These are phyloP conservation scores for Neoarthrinium moseri DNA, from an alignment of 2,329 filamentous ascomycete genomes.

Conservation along the genomic window DNA sequence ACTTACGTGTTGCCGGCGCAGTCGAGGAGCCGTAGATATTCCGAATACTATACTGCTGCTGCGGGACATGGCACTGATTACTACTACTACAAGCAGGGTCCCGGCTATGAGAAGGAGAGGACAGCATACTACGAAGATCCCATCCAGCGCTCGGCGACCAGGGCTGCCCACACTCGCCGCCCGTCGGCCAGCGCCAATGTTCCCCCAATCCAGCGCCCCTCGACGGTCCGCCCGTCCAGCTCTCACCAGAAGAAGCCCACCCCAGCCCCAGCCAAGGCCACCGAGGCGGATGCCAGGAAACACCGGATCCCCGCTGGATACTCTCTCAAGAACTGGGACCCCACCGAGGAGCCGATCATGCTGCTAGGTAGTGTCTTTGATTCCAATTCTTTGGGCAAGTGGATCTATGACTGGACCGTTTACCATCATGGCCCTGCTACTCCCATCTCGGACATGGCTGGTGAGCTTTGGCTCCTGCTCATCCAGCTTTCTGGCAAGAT, in stretches of 20 bases:
- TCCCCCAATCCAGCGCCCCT: constrained; percentile 46
- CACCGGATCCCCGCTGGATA: constrained; percentile 85
- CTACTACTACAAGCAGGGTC: constrained; percentile 54
- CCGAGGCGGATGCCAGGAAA: constrained; percentile 57
- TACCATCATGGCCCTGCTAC: constrained; percentile 77
- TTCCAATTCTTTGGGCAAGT: constrained; percentile 95
- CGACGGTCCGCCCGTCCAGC: constrained; percentile 49
- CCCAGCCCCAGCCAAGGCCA: constrained; percentile 42
- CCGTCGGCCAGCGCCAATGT: constrained; percentile 40
- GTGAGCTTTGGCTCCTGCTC: constrained; percentile 90
- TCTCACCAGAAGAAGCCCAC: constrained; percentile 38
- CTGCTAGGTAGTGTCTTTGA: constrained; percentile 95
- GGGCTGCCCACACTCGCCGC: constrained; percentile 39
- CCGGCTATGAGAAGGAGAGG: constrained; percentile 34
- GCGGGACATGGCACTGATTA: constrained; percentile 59
- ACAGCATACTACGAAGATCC: constrained; percentile 40
- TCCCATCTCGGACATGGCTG: constrained; percentile 86
- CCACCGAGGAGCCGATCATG: constrained; percentile 88
- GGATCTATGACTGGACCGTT: constrained; percentile 99
- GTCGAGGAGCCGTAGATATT: constrained; percentile 38
- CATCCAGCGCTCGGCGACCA: constrained; percentile 35
- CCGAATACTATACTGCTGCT: constrained; percentile 41
- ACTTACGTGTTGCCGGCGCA: constrained; percentile 52
- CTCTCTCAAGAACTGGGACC: constrained; percentile 98
- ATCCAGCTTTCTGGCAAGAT: constrained; percentile 94